A percentile compares a stretch with the other conserved stretches of the same genome.
phyloP scores from a whole-genome alignment of 2,329 filamentous ascomycete species.

The Fusarium pseudograminearum region DNA sequence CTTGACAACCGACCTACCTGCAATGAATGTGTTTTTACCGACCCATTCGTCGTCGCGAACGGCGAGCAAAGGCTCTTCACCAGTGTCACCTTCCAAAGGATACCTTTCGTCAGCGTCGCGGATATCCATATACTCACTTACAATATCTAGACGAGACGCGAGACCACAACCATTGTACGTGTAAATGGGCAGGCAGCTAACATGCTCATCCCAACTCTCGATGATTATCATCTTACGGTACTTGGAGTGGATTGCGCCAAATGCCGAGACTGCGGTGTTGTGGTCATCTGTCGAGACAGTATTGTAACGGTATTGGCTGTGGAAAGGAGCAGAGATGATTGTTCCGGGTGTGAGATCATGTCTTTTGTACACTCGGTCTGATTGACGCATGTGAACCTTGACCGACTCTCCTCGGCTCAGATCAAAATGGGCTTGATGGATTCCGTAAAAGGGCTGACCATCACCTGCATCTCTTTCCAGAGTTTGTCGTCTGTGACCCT shows the following conservation, averaged over 20 bases:
- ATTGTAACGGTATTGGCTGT: conserved; percentile 22
- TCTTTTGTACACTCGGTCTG: background rate
- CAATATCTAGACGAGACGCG: conserved; percentile 5
- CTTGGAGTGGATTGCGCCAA: conserved; percentile 41
- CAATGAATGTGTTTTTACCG: conserved; percentile 17
- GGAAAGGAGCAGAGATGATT: conserved; percentile 39
- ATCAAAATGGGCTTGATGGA: conserved; percentile 18
- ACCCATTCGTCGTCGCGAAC: conserved; percentile 13
- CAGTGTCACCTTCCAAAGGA: conserved; percentile 2
- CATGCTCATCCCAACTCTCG: conserved; percentile 36
- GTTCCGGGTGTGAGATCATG: conserved; percentile 21
- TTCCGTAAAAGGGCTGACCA: conserved; percentile 12
- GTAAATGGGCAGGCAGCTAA: conserved; percentile 38
- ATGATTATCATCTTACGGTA: conserved; percentile 44
- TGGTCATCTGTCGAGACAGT: conserved; percentile 2
- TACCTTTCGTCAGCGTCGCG: conserved; percentile 17
- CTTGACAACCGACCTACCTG: conserved; percentile 31
- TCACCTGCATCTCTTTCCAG: conserved; percentile 7
- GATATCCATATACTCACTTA: conserved; percentile 38
- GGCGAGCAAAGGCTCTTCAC: conserved; percentile 11
- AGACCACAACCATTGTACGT: conserved; percentile 38
- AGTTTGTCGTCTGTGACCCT: background rate
- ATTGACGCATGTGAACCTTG: conserved; percentile 14
- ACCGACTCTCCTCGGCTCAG: conserved; percentile 21
- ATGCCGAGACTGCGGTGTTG: conserved; percentile 22